phyloP scores from a whole-genome alignment of 371 early-diverging fungal species.

The Polyrhizophydium stewartii region DNA sequence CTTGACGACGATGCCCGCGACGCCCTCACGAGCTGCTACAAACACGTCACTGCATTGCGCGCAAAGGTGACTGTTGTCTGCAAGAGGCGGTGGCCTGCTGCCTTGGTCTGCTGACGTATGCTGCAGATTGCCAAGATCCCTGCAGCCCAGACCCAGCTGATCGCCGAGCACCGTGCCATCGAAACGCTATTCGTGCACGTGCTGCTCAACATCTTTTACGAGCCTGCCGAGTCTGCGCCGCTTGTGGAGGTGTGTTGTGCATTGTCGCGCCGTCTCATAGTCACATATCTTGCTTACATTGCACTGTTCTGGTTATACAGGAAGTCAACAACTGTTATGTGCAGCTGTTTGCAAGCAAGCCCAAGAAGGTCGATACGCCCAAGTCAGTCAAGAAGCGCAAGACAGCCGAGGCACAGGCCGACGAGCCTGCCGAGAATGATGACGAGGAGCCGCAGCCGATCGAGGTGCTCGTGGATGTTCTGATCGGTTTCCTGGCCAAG shows the following conservation, averaged over 20 bases:
- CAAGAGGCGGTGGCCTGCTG: no score
- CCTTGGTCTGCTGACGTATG: no score
- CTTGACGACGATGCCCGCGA: not conserved
- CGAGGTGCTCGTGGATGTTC: slow-evolving; percentile 87
- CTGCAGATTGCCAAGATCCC: slow-evolving; percentile 4
- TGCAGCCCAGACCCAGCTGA: not conserved
- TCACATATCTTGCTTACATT: no score
- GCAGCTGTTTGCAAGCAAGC: slow-evolving; percentile 45
- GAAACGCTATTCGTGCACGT: slow-evolving; percentile 66
- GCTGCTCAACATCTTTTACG: slow-evolving; percentile 58
- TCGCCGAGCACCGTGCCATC: slow-evolving; percentile 42
- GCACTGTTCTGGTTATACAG: no score
- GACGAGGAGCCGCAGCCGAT: slow-evolving; percentile 70
- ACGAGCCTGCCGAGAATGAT: slow-evolving; percentile 32
- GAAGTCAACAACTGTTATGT: slow-evolving; percentile 73
- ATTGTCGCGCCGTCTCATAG: not conserved
- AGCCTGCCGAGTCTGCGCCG: slow-evolving; percentile 60
- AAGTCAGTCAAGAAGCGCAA: slow-evolving; percentile 36
- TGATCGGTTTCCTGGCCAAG: slow-evolving; percentile 82
- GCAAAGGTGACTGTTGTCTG: no score
- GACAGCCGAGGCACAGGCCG: not conserved
- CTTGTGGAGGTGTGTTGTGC: slow-evolving; percentile 30
- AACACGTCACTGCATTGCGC: not conserved
- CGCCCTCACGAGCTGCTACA: not conserved
- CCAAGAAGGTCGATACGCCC: slow-evolving; percentile 10